These are phyloP conservation scores for Dacryopinax primogenitus DNA, from an alignment of 768 basidiomycete species.

Conservation along the genomic window DNA sequence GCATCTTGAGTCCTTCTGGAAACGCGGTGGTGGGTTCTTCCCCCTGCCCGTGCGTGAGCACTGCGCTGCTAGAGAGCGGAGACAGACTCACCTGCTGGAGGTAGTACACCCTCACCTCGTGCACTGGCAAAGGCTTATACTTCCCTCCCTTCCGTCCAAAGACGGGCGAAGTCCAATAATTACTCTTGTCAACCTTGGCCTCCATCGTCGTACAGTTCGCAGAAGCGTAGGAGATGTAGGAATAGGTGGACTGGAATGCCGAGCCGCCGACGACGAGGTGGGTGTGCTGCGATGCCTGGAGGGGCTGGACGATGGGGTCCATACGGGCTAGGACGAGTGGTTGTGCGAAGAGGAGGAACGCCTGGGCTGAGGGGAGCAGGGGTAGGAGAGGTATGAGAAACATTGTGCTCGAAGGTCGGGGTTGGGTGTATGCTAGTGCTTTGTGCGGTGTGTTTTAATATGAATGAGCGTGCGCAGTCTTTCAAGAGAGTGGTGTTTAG, in stretches of 20 bases:
- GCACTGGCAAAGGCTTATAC: neutral
- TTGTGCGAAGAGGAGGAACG: neutral
- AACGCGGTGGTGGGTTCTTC: neutral
- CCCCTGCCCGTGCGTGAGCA: neutral
- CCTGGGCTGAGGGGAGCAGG: neutral
- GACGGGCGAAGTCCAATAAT: neutral
- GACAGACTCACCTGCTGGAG: neutral
- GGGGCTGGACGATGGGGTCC: conserved; percentile 5
- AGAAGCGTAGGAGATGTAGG: neutral
- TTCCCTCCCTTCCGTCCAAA: neutral
- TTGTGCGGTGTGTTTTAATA: too few species aligned
- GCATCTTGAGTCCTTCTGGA: neutral
- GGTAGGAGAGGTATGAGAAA: neutral
- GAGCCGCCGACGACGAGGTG: neutral
- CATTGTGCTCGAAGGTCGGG: too few species aligned
- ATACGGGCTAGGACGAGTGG: neutral
- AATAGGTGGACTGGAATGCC: neutral
- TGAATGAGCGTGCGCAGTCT: too few species aligned
- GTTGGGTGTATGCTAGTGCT: too few species aligned
- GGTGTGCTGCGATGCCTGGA: neutral
- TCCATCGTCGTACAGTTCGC: neutral
- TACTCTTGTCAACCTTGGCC: neutral
- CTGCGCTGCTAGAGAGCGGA: neutral
- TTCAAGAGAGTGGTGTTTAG: too few species aligned
- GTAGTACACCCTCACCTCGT: neutral